phyloP scores from a whole-genome alignment of 805 yeast genomes.

The Torulaspora indica region DNA sequence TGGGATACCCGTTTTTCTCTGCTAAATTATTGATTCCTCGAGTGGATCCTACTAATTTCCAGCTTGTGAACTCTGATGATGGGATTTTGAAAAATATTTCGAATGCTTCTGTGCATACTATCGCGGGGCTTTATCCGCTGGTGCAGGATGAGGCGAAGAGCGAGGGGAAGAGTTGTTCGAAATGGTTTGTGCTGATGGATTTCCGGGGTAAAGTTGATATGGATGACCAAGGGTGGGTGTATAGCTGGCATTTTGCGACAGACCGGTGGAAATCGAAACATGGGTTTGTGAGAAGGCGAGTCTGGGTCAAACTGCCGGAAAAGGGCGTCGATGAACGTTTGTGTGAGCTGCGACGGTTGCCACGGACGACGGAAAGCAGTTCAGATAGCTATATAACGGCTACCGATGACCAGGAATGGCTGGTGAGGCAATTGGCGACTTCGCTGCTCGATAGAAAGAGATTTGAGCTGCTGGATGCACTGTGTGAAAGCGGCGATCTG shows the following conservation, averaged over 20 bases:
- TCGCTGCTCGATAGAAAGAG: conserved; percentile 18
- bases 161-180: conserved; percentile 34
- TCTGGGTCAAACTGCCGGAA: conserved; percentile 48
- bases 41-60: conserved; percentile 44
- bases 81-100: conserved; percentile 14
- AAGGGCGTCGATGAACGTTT: background rate
- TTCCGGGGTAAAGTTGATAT: conserved; percentile 45
- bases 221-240: conserved; percentile 85
- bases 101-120: conserved; percentile 14
- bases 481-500: background rate
- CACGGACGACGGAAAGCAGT: background rate
- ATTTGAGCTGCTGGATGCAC: conserved; percentile 13
- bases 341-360: background rate
- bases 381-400: background rate
- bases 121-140: conserved; percentile 23
- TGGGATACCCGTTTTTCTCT: conserved; percentile 51
- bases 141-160: conserved; percentile 5
- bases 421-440: conserved; percentile 10
- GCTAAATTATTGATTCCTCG: conserved; percentile 43
- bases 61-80: conserved; percentile 13
- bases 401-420: background rate
- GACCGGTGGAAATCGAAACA: conserved; percentile 59
- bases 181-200: conserved; percentile 71
- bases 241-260: conserved; percentile 48
- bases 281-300: conserved; percentile 61